These are phyloP conservation scores for Lepiota subincarnata DNA, from an alignment of 768 basidiomycete genomes.

Conservation along the genomic window DNA sequence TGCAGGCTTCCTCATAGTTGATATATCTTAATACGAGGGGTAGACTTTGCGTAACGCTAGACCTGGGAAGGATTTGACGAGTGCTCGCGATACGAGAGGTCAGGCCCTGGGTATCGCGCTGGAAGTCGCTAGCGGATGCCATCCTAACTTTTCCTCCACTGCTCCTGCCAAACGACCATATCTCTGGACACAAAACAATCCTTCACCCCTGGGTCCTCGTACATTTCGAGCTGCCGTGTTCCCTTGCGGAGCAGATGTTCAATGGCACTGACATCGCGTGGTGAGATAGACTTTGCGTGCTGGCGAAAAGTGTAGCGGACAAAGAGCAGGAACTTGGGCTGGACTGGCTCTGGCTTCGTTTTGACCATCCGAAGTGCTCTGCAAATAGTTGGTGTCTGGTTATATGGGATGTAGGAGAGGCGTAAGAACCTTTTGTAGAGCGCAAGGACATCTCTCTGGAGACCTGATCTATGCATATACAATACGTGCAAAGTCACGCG, in stretches of 20 bases:
- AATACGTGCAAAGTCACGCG: not conserved
- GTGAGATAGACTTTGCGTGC: conserved; percentile 56
- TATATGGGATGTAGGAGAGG: not conserved
- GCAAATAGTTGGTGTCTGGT: not conserved
- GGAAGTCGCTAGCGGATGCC: no score
- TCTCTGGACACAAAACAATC: conserved; percentile 72
- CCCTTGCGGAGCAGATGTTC: conserved; percentile 78
- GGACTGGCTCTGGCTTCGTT: conserved; percentile 58
- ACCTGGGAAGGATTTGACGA: no score
- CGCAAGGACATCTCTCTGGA: conserved; percentile 50
- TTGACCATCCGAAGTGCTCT: conserved; percentile 76
- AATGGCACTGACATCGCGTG: conserved; percentile 63
- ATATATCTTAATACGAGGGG: no score
- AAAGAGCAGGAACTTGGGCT: conserved; percentile 62
- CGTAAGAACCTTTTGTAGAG: conserved; percentile 38
- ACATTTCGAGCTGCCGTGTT: conserved; percentile 61
- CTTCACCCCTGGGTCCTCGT: conserved; percentile 60
- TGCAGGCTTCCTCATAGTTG: no score
- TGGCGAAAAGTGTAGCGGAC: conserved; percentile 67
- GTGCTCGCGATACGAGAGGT: no score
- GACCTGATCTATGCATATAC: conserved; percentile 33
- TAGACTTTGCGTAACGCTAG: no score
- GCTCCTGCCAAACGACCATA: conserved; percentile 62
- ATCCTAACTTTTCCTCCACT: not conserved
- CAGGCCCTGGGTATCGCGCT: no score